Conservation (phyloP, 139 green algal genomes). For the Helicosporidium sp. region DNA sequence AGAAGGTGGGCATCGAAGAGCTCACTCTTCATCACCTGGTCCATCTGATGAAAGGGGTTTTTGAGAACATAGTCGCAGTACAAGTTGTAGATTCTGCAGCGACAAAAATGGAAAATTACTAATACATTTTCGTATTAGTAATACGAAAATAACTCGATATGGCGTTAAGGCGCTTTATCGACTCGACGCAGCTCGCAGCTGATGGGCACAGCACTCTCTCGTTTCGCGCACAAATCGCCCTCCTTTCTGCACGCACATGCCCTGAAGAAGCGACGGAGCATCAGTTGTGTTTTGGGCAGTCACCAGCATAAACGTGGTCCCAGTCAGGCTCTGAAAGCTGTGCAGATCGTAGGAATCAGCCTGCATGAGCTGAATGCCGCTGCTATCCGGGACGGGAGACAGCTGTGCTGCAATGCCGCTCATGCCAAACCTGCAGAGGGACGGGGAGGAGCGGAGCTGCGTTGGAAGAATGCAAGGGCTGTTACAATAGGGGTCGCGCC, state of each 20-base stretch:
- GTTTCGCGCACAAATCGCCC: too few relatives aligned
- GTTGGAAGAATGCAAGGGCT: too few relatives aligned
- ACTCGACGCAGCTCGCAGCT: too few relatives aligned
- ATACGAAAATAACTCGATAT: too few relatives aligned
- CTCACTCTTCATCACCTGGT: conserved; percentile 42
- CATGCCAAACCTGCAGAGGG: conserved; percentile 7
- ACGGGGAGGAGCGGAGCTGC: too few relatives aligned
- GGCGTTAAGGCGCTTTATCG: too few relatives aligned
- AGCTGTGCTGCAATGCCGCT: conserved; percentile 55
- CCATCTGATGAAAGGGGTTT: conserved; percentile 41
- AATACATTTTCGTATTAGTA: too few relatives aligned
- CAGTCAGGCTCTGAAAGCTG: conserved; percentile 58
- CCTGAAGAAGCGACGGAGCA: conserved; percentile 39
- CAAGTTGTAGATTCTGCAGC: conserved; percentile 27
- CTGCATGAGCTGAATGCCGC: conserved; percentile 70
- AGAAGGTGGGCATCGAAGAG: conserved; percentile 30
- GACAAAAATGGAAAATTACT: conserved; percentile 4
- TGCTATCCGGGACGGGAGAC: conserved; percentile 48
- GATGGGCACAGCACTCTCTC: too few relatives aligned
- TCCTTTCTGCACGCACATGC: too few relatives aligned
- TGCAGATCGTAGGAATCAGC: conserved; percentile 86
- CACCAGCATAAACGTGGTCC: conserved; percentile 66
- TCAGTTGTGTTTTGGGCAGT: conserved; percentile 47
- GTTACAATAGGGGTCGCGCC: too few relatives aligned
- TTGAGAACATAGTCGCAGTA: conserved; percentile 39